Percentiles rank a stretch among this genome's conserved stretches.
Evolutionary conservation across 305 asterid genomes (phyloP).

Genomic region (Coffea humblotiana): DNA sequence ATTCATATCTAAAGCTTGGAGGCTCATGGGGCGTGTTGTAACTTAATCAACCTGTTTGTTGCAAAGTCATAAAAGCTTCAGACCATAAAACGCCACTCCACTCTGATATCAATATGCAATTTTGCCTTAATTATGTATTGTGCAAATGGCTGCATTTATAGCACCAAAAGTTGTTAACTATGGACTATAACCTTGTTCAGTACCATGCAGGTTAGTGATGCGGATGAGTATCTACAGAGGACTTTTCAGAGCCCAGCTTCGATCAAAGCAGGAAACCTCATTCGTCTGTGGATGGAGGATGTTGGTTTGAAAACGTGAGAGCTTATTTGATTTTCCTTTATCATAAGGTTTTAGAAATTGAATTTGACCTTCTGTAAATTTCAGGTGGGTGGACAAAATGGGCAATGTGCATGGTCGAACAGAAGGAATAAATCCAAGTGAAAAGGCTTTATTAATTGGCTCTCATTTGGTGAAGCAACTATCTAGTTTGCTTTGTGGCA

Average conservation of each 20-base stretch:
- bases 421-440: conserved; percentile 76
- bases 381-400: conserved; percentile 96
- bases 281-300: conserved; percentile 90
- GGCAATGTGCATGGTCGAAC: conserved; percentile 92
- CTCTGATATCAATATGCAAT: not conserved
- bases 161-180: not conserved
- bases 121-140: not conserved
- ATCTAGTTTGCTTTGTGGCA: conserved; percentile 5
- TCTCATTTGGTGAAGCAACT: conserved; percentile 87
- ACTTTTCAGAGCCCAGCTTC: conserved; percentile 96
- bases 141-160: not conserved
- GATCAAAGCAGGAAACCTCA: conserved; percentile 63
- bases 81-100: not conserved
- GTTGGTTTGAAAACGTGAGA: conserved; percentile 89
- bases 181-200: conserved; percentile 5
- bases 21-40: not conserved
- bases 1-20: not conserved
- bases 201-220: conserved; percentile 82
- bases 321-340: conserved; percentile 5
- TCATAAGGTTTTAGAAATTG: conserved; percentile 9
- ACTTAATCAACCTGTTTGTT: not conserved
- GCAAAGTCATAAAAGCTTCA: not conserved
- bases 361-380: conserved; percentile 24
- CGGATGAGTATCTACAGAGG: conserved; percentile 77
- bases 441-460: conserved; percentile 85